Percentiles rank a stretch among this genome's conserved stretches.
These are phyloP conservation scores for Diaporthe amygdali DNA, from an alignment of 2,329 filamentous ascomycete genomes.

Conservation along the genomic window DNA sequence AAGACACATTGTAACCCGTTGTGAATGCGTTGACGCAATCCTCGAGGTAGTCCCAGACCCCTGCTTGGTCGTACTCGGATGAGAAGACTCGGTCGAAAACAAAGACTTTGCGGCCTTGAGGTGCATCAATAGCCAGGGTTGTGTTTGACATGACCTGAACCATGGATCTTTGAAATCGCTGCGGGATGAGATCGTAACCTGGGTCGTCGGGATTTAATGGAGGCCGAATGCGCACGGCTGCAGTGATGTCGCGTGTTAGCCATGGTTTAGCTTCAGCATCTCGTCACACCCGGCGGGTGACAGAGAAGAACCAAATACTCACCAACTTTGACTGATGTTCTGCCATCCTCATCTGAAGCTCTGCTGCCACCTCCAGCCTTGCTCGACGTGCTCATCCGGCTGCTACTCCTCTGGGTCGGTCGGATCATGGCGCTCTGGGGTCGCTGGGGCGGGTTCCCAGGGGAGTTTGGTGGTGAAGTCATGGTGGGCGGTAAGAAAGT, in stretches of 20 bases:
- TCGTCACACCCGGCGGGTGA: background rate
- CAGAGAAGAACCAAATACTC: slow-evolving; percentile 48
- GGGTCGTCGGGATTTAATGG: slow-evolving; percentile 84
- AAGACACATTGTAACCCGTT: slow-evolving; percentile 97
- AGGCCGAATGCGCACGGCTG: slow-evolving; percentile 92
- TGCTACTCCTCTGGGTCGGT: slow-evolving; percentile 74
- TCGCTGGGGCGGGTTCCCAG: slow-evolving; percentile 62
- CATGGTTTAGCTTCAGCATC: background rate
- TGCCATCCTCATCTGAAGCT: slow-evolving; percentile 86
- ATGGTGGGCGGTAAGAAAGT: slow-evolving; percentile 46
- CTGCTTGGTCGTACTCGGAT: slow-evolving; percentile 82
- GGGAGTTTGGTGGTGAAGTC: slow-evolving; percentile 76
- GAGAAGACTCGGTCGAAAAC: slow-evolving; percentile 96
- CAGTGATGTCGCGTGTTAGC: slow-evolving; percentile 22
- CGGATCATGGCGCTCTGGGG: slow-evolving; percentile 84
- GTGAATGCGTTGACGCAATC: slow-evolving; percentile 91
- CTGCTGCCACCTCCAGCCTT: slow-evolving; percentile 78
- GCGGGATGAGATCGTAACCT: slow-evolving; percentile 92
- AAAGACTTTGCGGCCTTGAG: slow-evolving; percentile 92
- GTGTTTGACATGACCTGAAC: slow-evolving; percentile 88
- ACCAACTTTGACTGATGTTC: slow-evolving; percentile 97
- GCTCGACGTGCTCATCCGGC: slow-evolving; percentile 84
- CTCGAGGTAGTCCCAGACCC: slow-evolving; percentile 90
- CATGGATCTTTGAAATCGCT: slow-evolving; percentile 91
- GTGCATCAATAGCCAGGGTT: slow-evolving; percentile 85